Evolutionary conservation across 164 flowering plant species (phyloP).

Genomic region (Nymphaea thermarum): DNA sequence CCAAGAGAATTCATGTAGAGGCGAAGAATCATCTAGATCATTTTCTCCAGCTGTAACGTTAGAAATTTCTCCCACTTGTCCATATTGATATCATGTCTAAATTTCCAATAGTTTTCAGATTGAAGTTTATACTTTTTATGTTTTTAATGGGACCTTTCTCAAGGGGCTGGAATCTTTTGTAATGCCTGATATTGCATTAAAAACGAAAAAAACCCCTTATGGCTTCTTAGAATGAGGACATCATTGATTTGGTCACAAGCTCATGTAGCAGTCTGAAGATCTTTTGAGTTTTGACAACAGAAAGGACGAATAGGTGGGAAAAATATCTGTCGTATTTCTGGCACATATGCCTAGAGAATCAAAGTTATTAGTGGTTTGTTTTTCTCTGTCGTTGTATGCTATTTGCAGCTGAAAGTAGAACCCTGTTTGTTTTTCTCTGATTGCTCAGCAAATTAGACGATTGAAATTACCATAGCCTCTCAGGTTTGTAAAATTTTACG

Average conservation of each 20-base stretch:
- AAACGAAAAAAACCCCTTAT: background rate
- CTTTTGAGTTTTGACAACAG: background rate
- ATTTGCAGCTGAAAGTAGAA: too few relatives aligned
- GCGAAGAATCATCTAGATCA: too few relatives aligned
- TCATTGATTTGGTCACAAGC: background rate
- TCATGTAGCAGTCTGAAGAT: background rate
- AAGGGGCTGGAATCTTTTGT: background rate
- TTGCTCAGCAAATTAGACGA: background rate
- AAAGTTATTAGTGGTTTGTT: background rate
- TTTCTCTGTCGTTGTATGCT: background rate
- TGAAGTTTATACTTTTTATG: too few relatives aligned
- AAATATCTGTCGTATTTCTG: background rate
- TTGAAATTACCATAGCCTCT: background rate
- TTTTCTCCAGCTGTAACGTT: too few relatives aligned
- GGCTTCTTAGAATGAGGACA: background rate
- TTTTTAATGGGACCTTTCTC: background rate
- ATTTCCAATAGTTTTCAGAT: too few relatives aligned
- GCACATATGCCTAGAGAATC: background rate
- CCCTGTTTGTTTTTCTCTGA: background rate
- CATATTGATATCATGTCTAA: background rate
- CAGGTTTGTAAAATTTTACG: too few relatives aligned
- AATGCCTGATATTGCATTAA: background rate
- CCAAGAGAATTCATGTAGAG: too few relatives aligned
- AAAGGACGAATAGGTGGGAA: background rate
- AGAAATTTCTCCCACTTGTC: too few relatives aligned